These are phyloP conservation scores for Marchantia paleacea DNA, from an alignment of 225 moss, liverwort and hornwort genomes.

Conservation along the genomic window DNA sequence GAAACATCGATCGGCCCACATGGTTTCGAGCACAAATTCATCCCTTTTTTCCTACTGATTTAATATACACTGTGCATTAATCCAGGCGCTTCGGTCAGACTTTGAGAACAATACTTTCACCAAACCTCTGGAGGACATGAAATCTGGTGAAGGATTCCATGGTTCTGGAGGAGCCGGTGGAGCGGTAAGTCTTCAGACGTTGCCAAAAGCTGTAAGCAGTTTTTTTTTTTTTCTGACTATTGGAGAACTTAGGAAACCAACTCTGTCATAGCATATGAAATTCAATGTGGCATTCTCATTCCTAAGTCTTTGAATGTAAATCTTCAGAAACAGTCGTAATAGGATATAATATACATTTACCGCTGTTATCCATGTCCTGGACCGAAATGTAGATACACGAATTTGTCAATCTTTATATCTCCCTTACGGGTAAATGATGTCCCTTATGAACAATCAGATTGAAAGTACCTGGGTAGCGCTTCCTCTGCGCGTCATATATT, in stretches of 20 bases:
- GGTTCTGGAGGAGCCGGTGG: constrained; percentile 8
- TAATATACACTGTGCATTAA: background rate
- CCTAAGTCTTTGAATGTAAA: background rate
- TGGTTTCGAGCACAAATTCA: background rate
- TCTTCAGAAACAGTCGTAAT: background rate
- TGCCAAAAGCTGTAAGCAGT: no score
- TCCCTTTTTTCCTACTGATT: background rate
- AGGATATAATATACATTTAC: background rate
- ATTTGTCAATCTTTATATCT: no score
- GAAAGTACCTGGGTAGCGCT: no score
- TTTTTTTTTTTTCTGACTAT: background rate
- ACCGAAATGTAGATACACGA: no score
- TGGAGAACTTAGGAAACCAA: background rate
- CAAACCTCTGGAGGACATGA: constrained; percentile 40
- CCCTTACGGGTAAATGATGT: no score
- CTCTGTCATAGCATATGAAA: background rate
- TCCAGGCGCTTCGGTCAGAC: constrained; percentile 65
- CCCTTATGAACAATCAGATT: no score
- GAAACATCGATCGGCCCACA: background rate
- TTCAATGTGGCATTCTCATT: background rate
- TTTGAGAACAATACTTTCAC: constrained; percentile 60
- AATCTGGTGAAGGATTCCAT: constrained; percentile 23
- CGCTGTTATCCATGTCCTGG: no score
- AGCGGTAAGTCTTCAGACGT: background rate
- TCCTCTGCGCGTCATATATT: no score